Conservation (phyloP, 2,329 filamentous ascomycete species). For the Chalaropsis ovoidea region DNA sequence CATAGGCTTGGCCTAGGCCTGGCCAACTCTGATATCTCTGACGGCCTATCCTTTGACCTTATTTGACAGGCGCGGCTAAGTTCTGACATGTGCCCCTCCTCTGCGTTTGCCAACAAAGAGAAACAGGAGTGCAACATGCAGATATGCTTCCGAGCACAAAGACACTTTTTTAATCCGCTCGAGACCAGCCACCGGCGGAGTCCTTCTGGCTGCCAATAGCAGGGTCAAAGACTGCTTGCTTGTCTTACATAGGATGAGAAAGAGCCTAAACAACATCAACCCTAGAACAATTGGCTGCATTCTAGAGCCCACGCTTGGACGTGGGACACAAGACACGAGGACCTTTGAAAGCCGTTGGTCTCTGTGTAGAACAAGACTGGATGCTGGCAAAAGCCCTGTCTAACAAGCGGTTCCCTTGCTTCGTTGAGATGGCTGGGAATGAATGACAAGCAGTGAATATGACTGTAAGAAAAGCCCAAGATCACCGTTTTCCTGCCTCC, state of each 20-base stretch:
- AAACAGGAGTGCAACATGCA: background rate
- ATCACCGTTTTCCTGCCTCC: too few species aligned
- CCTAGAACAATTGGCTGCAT: background rate
- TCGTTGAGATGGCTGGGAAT: background rate
- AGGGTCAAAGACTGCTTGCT: slow-evolving; percentile 1
- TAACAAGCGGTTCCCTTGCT: background rate
- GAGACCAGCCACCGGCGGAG: background rate
- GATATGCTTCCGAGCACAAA: background rate
- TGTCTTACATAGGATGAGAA: too few species aligned
- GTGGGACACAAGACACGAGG: background rate
- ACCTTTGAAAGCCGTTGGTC: background rate
- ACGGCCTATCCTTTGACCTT: background rate
- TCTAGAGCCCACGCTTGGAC: background rate
- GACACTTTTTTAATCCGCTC: background rate
- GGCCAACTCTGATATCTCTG: background rate
- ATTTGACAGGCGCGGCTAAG: background rate
- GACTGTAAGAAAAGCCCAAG: too few species aligned
- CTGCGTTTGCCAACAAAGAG: background rate
- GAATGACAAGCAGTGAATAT: too few species aligned
- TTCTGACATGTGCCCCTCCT: background rate
- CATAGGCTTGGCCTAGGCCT: background rate
- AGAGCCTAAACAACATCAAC: too few species aligned
- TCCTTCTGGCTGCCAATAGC: background rate
- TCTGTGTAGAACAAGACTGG: background rate
- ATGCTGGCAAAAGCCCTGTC: background rate